Percentiles rank a stretch among this genome's conserved stretches.
These are phyloP conservation scores for Candida jianshihensis DNA, from an alignment of 805 yeast species.

Conservation along the genomic window DNA sequence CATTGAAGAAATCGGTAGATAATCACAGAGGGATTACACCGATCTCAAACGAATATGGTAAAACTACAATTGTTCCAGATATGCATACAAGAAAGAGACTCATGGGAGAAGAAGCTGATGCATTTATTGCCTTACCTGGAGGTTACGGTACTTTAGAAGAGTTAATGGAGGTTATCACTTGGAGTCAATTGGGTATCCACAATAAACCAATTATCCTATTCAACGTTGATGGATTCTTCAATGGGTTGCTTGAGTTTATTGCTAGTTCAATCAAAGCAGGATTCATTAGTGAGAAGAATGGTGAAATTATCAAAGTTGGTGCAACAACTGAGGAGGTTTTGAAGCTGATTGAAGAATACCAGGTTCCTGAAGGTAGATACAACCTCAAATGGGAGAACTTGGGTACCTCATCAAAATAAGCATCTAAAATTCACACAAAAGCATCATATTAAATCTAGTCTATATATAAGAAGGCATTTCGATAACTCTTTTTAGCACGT, in stretches of 20 bases:
- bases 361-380: slow-evolving; percentile 66
- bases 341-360: slow-evolving; percentile 49
- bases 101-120: slow-evolving; percentile 85
- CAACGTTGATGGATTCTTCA: slow-evolving; percentile 77
- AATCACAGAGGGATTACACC: slow-evolving; percentile 64
- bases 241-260: slow-evolving; percentile 58
- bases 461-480: too few relatives aligned
- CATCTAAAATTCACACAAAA: too few relatives aligned
- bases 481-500: too few relatives aligned
- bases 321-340: slow-evolving; percentile 63
- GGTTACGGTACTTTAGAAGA: slow-evolving; percentile 90
- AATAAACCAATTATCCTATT: slow-evolving; percentile 71
- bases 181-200: slow-evolving; percentile 88
- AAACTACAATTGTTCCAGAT: slow-evolving; percentile 73
- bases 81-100: slow-evolving; percentile 85
- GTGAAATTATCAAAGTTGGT: slow-evolving; percentile 64
- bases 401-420: too few relatives aligned
- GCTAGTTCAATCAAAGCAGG: slow-evolving; percentile 53
- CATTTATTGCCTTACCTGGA: slow-evolving; percentile 86
- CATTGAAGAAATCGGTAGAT: slow-evolving; percentile 44
- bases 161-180: slow-evolving; percentile 81
- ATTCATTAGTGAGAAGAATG: slow-evolving; percentile 61
- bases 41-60: slow-evolving; percentile 51
- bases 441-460: too few relatives aligned
- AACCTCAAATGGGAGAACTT: slow-evolving; percentile 57